Evolutionary conservation across 2,329 filamentous ascomycete genomes (phyloP).

Genomic region (Colletotrichum simmondsii): DNA sequence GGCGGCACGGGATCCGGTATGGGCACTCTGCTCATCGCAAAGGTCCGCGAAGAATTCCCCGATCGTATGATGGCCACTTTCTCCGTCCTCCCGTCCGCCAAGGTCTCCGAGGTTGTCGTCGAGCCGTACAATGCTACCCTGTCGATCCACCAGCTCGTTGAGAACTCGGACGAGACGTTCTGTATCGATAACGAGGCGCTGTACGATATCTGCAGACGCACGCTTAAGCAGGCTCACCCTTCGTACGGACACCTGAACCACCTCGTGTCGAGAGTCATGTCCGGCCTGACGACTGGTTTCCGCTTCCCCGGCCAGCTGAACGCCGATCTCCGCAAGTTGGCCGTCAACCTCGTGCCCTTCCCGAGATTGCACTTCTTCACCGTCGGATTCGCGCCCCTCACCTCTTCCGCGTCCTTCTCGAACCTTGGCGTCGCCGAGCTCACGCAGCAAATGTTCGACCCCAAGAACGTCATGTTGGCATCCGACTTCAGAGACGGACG

Average conservation of each 20-base stretch:
- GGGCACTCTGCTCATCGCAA: conserved; percentile 99
- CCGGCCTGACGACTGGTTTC: conserved; percentile 96
- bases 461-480: conserved; percentile 99
- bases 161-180: conserved; percentile 99
- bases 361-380: conserved; percentile 99
- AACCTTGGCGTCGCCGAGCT: conserved; percentile 97
- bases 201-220: conserved; percentile 99
- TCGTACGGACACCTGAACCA: conserved; percentile 99
- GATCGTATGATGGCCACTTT: conserved; percentile 99
- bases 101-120: conserved; percentile 99
- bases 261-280: conserved; percentile 99
- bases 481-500: conserved; percentile 99
- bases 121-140: conserved; percentile 99
- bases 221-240: conserved; percentile 97
- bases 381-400: conserved; percentile 98
- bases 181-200: conserved; percentile 99
- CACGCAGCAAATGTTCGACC: conserved; percentile 99
- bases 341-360: conserved; percentile 99
- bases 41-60: conserved; percentile 99
- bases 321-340: conserved; percentile 98
- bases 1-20: conserved; percentile 99
- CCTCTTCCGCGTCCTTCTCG: conserved; percentile 85
- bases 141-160: conserved; percentile 97
- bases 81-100: conserved; percentile 97
- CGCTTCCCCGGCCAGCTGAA: conserved; percentile 99